Evolutionary conservation across 768 basidiomycete genomes (phyloP).

Genomic region (Phaffia tasmanica): DNA sequence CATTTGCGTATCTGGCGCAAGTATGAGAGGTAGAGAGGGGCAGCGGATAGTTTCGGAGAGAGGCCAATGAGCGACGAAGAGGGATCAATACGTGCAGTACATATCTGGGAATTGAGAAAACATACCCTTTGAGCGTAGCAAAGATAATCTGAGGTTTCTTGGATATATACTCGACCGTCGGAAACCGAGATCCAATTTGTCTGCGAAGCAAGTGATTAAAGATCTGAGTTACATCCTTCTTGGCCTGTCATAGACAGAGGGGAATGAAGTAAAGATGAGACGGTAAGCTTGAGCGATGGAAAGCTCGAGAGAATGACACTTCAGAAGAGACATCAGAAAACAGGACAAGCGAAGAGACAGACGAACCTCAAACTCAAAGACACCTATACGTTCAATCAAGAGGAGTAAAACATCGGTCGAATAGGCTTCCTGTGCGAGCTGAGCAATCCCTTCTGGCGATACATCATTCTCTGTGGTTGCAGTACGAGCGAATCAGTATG

Average conservation of each 20-base stretch:
- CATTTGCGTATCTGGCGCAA: slow-evolving; percentile 64
- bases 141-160: slow-evolving; percentile 65
- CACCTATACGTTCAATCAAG: slow-evolving; percentile 67
- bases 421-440: slow-evolving; percentile 93
- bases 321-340: neutral
- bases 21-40: neutral
- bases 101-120: neutral
- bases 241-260: slow-evolving; percentile 39
- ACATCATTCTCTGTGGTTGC: slow-evolving; percentile 49
- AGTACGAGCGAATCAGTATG: neutral
- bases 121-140: slow-evolving; percentile 60
- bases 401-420: slow-evolving; percentile 72
- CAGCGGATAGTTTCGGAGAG: neutral
- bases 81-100: neutral
- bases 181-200: slow-evolving; percentile 85
- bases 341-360: neutral
- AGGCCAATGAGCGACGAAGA: neutral
- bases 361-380: slow-evolving; percentile 81
- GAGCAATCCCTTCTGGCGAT: slow-evolving; percentile 76
- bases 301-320: slow-evolving; percentile 49
- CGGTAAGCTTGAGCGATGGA: slow-evolving; percentile 35
- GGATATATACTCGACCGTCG: slow-evolving; percentile 88
- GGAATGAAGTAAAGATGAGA: neutral
- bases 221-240: slow-evolving; percentile 43
- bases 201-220: slow-evolving; percentile 47